phyloP scores from a whole-genome alignment of 2,329 filamentous ascomycete genomes.

The Cadophora sp. region DNA sequence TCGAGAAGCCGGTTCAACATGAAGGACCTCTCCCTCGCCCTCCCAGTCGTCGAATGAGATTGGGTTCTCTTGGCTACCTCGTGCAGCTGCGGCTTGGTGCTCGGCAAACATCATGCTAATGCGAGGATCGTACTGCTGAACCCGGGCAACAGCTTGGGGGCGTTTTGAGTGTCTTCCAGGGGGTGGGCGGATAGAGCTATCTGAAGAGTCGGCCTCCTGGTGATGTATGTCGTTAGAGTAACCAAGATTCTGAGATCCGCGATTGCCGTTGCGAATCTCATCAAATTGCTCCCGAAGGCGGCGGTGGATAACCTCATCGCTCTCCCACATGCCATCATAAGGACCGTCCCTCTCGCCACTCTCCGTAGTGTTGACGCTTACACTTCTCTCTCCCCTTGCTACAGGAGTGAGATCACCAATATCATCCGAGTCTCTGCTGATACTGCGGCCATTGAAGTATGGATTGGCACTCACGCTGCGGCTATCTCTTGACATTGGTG shows the following conservation, averaged over 20 bases:
- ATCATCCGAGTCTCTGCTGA: conserved; percentile 16
- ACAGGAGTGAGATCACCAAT: conserved; percentile 12
- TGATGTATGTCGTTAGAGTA: conserved; percentile 37
- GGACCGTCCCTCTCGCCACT: conserved; percentile 17
- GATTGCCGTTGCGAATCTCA: not conserved
- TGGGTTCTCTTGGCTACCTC: conserved; percentile 28
- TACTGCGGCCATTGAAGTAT: conserved; percentile 19
- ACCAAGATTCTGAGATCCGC: conserved; percentile 32
- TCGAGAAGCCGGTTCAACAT: conserved; percentile 32
- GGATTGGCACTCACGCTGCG: conserved; percentile 26
- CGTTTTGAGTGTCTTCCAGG: conserved; percentile 34
- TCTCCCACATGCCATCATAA: conserved; percentile 7
- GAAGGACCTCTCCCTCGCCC: conserved; percentile 23
- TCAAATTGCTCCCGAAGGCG: not conserved
- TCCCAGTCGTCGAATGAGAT: conserved; percentile 30
- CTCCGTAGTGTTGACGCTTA: conserved; percentile 13
- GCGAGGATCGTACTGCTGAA: conserved; percentile 41
- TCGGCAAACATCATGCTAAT: conserved; percentile 44
- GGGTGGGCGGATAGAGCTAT: conserved; percentile 37
- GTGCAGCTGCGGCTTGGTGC: conserved; percentile 36
- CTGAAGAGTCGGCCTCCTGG: conserved; percentile 38
- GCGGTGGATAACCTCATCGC: not conserved
- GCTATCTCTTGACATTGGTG: conserved; percentile 32
- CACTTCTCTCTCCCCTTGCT: conserved; percentile 22
- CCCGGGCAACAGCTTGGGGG: conserved; percentile 22